Base-by-base conservation (phyloP, 1,284 basidiomycete genomes). In the Peniophora sp. region DNA sequence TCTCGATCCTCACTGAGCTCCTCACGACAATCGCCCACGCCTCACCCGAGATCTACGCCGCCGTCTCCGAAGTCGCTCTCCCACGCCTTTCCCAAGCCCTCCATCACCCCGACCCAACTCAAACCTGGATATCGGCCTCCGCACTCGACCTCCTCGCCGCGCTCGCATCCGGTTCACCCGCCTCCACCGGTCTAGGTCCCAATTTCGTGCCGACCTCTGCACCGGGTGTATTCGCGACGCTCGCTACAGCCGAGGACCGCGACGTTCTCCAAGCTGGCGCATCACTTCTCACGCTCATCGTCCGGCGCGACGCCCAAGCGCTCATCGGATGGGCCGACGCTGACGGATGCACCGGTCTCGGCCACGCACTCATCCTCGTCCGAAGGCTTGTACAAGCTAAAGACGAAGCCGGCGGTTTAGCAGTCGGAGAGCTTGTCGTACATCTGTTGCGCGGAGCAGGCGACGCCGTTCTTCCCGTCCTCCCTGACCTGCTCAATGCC, bases 361-460 rank as follows among this genome's bases (percentile, higher is more conserved):
- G 85, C 17, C 75, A 82, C 54, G 76, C 89, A 20, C 73, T 96
- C 43, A 73, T 74, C 17, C 69, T 95, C 17, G 80, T 97, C 17
- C 90, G 86, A 12, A 82, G 79, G 55, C 76, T 89, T 47, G 73
- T 97, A 12, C 78, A 83, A 50, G 85, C 77, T 55, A 83, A 92
- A 54, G 85, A 87, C 56, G 88, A 91, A 66, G 87, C 92, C 2
- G 93, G 91, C 37, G 94, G 94, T 11, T 77, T 98, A 10, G 88
- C 89, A 48, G 86, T 98, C 42, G 96, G 96, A 37, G 94, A 97
- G 62, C 74, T 99, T 41, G 90, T 99, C 61, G 89, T 97, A 55
- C 93, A 97, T 59, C 71, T 99, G 18, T 74, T 99, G 53, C 78
- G 96, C 18, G 81, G 79, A 52, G 85, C 87, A 0, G 85, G 86